Base-by-base conservation (phyloP, 2,329 filamentous ascomycete species). In the Thielaviopsis ethacetica region DNA sequence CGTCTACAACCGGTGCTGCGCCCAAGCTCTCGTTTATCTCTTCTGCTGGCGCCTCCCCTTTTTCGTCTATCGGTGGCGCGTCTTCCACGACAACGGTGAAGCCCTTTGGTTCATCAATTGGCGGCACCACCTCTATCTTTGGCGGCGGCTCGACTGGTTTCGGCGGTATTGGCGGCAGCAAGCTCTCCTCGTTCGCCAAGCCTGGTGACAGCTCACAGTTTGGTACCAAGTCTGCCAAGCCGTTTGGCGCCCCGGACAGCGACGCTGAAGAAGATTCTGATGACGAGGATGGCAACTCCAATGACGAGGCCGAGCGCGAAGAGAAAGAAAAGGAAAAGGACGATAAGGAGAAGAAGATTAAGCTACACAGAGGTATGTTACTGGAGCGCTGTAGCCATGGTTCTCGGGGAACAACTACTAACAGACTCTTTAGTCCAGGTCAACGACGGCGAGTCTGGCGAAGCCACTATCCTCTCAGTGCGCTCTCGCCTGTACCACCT, bases 401-500 rank as follows among this genome's bases (percentile, higher is more conserved):
- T n/a, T 54, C 17, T 47, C 1, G 17, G 17, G 13, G 7, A 2
- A 38, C 50, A 34, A 26, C 12, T 54, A n/a, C 57, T 60, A 56
- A 59, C 54, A 52, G 13, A 34, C 6, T 30, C 26, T 58, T 58
- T 56, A 91, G 81, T 84, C 27, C 73, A 74, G 54, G 80, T 91
- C 50, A 86, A 95, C 68, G 91, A 93, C 56, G 91, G 91, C 59
- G 91, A 97, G 71, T 83, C 90, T 66, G 83, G 83, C 54, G 91
- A 97, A 69, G 76, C 77, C 21, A 91, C 86, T 1, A 73, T 88
- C 54, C 80, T 91, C 67, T 79, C 82, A 52, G 82, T 86, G 61
- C 84, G 91, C 63, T 86, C 88, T 21, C 95, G 94, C 70, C 80
- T 97, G 61, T 97, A 88, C 73, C 80, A 85, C 60, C 86, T 93